Percentiles rank a stretch among this genome's conserved stretches.
These are phyloP conservation scores for Fusarium globosum DNA, from an alignment of 2,329 filamentous ascomycete genomes.

Conservation along the genomic window DNA sequence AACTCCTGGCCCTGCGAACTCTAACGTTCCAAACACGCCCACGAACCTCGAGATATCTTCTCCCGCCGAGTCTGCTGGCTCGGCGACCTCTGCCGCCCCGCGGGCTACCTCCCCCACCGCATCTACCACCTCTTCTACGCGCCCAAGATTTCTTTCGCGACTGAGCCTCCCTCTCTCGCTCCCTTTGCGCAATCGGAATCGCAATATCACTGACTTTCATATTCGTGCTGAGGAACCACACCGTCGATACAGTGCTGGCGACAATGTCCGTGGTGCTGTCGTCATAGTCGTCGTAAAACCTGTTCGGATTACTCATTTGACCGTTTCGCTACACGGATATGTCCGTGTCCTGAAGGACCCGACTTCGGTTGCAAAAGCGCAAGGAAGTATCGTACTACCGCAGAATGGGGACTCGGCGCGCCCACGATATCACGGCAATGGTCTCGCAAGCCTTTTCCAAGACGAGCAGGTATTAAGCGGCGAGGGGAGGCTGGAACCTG, in stretches of 20 bases:
- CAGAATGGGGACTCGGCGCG: conserved; percentile 52
- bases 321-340: conserved; percentile 81
- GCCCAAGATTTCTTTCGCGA: conserved; percentile 61
- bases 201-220: conserved; percentile 81
- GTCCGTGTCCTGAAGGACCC: conserved; percentile 82
- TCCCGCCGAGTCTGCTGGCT: conserved; percentile 50
- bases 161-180: conserved; percentile 62
- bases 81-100: conserved; percentile 45
- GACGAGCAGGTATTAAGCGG: conserved; percentile 85
- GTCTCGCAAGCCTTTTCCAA: conserved; percentile 83
- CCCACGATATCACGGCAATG: conserved; percentile 76
- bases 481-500: conserved; percentile 78
- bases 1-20: conserved; percentile 47
- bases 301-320: conserved; percentile 81
- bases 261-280: conserved; percentile 78
- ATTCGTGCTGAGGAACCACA: conserved; percentile 82
- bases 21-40: conserved; percentile 54
- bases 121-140: conserved; percentile 42
- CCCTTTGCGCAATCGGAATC: conserved; percentile 63
- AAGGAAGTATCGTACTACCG: conserved; percentile 56
- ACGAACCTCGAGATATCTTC: conserved; percentile 51
- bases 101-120: conserved; percentile 39
- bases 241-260: conserved; percentile 79
- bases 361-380: conserved; percentile 64
- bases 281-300: conserved; percentile 79